phyloP scores from a whole-genome alignment of 805 yeast species.

The Candida sithepensis region DNA sequence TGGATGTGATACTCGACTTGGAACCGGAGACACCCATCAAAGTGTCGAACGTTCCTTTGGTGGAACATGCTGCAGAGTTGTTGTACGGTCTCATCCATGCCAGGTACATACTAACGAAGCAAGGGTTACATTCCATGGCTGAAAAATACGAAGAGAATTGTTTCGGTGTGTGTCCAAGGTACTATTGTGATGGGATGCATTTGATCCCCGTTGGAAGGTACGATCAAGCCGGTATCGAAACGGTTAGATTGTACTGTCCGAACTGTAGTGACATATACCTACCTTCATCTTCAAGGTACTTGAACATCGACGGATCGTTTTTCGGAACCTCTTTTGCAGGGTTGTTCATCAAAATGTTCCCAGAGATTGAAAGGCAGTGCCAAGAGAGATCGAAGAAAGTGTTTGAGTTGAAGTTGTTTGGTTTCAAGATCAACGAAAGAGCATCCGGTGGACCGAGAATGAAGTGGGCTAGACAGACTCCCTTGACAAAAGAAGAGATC shows the following conservation, averaged over 20 bases:
- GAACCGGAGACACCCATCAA: slow-evolving; percentile 60
- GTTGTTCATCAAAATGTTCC: slow-evolving; percentile 81
- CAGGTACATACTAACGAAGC: slow-evolving; percentile 81
- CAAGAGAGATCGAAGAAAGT: slow-evolving; percentile 53
- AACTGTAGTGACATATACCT: slow-evolving; percentile 88
- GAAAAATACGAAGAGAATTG: slow-evolving; percentile 84
- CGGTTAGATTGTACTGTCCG: slow-evolving; percentile 91
- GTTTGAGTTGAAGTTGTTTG: slow-evolving; percentile 77
- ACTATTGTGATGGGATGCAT: slow-evolving; percentile 84
- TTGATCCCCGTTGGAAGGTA: slow-evolving; percentile 88
- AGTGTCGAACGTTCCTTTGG: slow-evolving; percentile 65
- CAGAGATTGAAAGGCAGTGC: slow-evolving; percentile 82
- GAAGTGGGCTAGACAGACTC: slow-evolving; percentile 88
- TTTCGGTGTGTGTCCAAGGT: slow-evolving; percentile 91
- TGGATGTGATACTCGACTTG: slow-evolving; percentile 85
- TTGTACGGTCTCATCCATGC: slow-evolving; percentile 94
- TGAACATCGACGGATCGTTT: slow-evolving; percentile 92
- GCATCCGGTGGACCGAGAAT: slow-evolving; percentile 88
- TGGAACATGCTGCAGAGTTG: slow-evolving; percentile 88
- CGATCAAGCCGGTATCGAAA: slow-evolving; percentile 87
- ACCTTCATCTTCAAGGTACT: slow-evolving; percentile 81
- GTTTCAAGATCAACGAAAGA: slow-evolving; percentile 73
- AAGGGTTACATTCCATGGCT: slow-evolving; percentile 89
- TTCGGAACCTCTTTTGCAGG: slow-evolving; percentile 97
- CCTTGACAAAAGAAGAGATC: slow-evolving; percentile 57